Evolutionary conservation across 805 yeast species (phyloP), one percentile per base, ranked within the genome.

Genomic region (Metschnikowia aberdeeniae): DNA sequence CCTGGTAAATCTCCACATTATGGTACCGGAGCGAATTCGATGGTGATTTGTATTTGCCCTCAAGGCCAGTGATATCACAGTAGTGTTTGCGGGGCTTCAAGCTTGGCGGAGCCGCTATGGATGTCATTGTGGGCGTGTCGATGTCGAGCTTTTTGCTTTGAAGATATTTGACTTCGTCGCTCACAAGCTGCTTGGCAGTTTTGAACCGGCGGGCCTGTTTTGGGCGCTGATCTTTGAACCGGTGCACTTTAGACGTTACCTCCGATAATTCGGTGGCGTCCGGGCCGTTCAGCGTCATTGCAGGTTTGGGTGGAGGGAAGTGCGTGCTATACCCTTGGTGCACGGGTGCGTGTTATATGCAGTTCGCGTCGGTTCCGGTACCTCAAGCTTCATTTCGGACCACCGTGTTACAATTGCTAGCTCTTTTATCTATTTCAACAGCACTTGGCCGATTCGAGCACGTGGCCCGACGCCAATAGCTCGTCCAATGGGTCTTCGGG

Each of bases 1-100:
- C 86, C 53, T 68, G 74, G 62, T 80, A 90, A 27, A 92, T 83
- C 63, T 92, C 97, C 42, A 81, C 81, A 61, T 92, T 84, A 63
- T 86, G 81, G 62, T 81, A 92, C 45, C 96, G 72, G 42, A 92
- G 68, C 34, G 85, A 84, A 56, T 80, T 85, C 22, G 82, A 74
- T 0, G 93, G 93, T 22, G 84, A 75, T 59, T 78, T 82, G 70
- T 92, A 92, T 27, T 67, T 76, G 0, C 89, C 92, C 40, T 80
- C 82, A 17, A 92, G 69, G 0, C 99, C 99, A 0, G 98, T 92
- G 39, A 92, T 81, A 60, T 93, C 99, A 64, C 99, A 92, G 66
- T 89, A 90, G 51, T 81, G 84, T 66, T 84, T 88, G 13, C 74
- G 68, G 0, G 98, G 98, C 51, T 71, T 77, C 52, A 89, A 66